Base-by-base conservation (phyloP, 192 early-diverging fungal genomes). In the Backusella westeae region DNA sequence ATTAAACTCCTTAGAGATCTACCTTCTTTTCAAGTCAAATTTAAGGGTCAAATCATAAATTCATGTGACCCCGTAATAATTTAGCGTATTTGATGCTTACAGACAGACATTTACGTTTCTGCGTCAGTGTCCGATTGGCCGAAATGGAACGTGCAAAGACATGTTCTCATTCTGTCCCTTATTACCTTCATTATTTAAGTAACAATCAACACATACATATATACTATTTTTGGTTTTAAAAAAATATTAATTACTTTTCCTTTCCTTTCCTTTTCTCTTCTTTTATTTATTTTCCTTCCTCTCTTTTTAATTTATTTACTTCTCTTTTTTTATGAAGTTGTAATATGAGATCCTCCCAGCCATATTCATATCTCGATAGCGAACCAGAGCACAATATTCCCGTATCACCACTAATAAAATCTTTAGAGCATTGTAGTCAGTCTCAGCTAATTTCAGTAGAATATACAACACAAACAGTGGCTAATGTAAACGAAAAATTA, bases 61-160 rank as follows among this genome's bases (percentile, higher is more conserved):
- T 21, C 49, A 53, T 53, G 49, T 53, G 49, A 53, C 49, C 19
- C n/a, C 19, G n/a, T 53, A 53, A 53, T 6, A 53, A 53, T 53
- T 53, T 17, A 53, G n/a, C n/a, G 49, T 52, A 29, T 52, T 52
- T 19, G n/a, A 6, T 52, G 17, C 49, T 53, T 53, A 53, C 8
- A n/a, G 5, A 19, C n/a, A 53, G 49, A 53, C 6, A 53, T 23
- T 53, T 21, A 53, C 52, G 52, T 53, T 29, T 63, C 72, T 73
- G 72, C 34, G 34, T 73, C 72, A 17, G 52, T 52, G 52, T 73
- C 72, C 72, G 72, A 73, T 73, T 73, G 72, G 72, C 72, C 52
- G 0, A 53, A 6, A 6, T 53, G 52, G 21, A 53, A 53, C 52
- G 52, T 53, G 52, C 19, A 53, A 53, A 53, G n/a, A 53, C 52